Evolutionary conservation across 2,329 filamentous ascomycete genomes (phyloP).

Genomic region (Fusarium gaditjirri): DNA sequence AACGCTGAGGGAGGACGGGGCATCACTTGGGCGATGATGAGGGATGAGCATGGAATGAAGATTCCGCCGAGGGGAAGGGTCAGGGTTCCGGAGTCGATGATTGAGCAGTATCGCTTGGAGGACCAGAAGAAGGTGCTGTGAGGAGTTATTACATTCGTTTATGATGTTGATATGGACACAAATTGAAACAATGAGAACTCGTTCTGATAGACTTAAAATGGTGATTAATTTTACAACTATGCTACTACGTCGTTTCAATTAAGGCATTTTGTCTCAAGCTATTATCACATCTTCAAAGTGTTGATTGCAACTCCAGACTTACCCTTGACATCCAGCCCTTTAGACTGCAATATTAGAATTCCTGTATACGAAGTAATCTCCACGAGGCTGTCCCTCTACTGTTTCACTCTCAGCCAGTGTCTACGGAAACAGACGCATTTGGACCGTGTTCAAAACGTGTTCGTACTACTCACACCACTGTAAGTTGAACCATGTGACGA

Average conservation of each 20-base stretch:
- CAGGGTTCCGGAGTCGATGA: neutral
- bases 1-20: neutral
- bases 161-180: fast-evolving
- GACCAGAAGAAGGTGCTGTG: neutral
- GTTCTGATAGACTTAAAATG: fast-evolving
- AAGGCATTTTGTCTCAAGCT: neutral
- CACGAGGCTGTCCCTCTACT: fast-evolving
- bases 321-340: fast-evolving
- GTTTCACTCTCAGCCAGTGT: too few relatives aligned
- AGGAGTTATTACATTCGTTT: neutral
- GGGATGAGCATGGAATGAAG: conserved; percentile 14
- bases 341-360: fast-evolving
- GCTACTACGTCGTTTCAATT: fast-evolving
- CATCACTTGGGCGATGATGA: conserved; percentile 33
- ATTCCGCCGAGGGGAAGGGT: conserved; percentile 9
- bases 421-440: fast-evolving
- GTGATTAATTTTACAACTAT: neutral
- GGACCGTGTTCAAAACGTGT: fast-evolving
- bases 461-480: neutral
- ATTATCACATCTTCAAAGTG: fast-evolving
- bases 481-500: neutral
- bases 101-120: neutral
- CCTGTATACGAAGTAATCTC: fast-evolving
- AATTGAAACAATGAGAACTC: fast-evolving
- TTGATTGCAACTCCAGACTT: fast-evolving